Percentiles rank a stretch among this genome's conserved stretches.
Conservation (phyloP, 2,329 filamentous ascomycete genomes). For the Diaporthe ilicicola region DNA sequence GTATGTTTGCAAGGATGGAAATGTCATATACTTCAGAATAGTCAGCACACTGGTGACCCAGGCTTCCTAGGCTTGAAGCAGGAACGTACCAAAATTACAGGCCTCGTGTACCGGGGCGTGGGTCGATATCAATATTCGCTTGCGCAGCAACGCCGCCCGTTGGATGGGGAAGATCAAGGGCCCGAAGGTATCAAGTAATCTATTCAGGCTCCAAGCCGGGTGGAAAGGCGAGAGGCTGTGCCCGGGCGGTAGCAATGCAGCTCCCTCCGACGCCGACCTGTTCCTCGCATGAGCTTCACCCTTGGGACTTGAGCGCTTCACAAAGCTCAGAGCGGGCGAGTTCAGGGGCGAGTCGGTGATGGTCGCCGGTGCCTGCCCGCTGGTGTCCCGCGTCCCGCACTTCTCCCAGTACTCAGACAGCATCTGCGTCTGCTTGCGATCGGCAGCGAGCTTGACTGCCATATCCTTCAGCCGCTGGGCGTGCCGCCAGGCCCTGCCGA, state of each 20-base stretch:
- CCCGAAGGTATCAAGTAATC: slow-evolving; percentile 83
- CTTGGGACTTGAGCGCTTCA: slow-evolving; percentile 47
- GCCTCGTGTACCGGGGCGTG: slow-evolving; percentile 84
- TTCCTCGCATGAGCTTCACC: slow-evolving; percentile 59
- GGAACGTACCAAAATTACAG: slow-evolving; percentile 83
- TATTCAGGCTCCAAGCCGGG: slow-evolving; percentile 83
- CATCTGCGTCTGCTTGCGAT: slow-evolving; percentile 68
- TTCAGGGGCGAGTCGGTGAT: slow-evolving; percentile 59
- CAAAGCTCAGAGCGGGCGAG: slow-evolving; percentile 59
- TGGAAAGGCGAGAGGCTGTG: slow-evolving; percentile 80
- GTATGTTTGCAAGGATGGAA: slow-evolving; percentile 91
- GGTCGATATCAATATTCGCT: slow-evolving; percentile 86
- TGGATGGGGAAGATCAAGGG: slow-evolving; percentile 93
- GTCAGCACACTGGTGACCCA: slow-evolving; percentile 34
- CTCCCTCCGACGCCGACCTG: slow-evolving; percentile 69
- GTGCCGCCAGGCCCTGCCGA: slow-evolving; percentile 91
- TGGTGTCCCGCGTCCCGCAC: slow-evolving; percentile 55
- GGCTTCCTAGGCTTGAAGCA: neutral
- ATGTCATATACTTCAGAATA: slow-evolving; percentile 79
- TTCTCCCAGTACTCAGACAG: slow-evolving; percentile 85
- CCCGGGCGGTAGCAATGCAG: slow-evolving; percentile 64
- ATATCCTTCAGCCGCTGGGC: slow-evolving; percentile 78
- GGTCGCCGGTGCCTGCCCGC: slow-evolving; percentile 43
- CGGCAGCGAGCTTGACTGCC: slow-evolving; percentile 73
- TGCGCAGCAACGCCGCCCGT: slow-evolving; percentile 83